Evolutionary conservation across 2,329 filamentous ascomycete genomes (phyloP).

Genomic region (Fusarium chuoi): DNA sequence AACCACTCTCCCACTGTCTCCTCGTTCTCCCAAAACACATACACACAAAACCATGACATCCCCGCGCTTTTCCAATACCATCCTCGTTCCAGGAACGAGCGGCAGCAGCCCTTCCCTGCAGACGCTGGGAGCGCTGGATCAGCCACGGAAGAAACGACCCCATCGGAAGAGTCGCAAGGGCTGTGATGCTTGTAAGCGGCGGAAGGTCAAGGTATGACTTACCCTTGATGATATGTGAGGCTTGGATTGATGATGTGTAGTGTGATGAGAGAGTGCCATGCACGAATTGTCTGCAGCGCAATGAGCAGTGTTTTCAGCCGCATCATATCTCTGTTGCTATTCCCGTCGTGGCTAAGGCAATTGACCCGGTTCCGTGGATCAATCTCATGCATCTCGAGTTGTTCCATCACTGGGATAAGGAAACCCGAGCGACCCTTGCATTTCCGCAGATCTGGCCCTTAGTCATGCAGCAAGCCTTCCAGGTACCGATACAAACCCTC

Average conservation of each 20-base stretch:
- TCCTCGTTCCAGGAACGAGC: background rate
- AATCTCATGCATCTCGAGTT: background rate
- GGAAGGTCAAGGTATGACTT: background rate
- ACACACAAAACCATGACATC: background rate
- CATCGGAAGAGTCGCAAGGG: background rate
- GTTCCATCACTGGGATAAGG: background rate
- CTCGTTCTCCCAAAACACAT: background rate
- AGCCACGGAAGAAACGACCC: background rate
- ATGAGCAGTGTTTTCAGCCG: background rate
- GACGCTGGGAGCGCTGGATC: background rate
- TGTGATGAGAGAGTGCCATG: background rate
- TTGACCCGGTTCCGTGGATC: background rate
- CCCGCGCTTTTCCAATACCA: background rate
- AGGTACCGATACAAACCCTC: background rate
- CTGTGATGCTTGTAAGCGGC: background rate
- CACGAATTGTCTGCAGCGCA: background rate
- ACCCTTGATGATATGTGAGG: background rate
- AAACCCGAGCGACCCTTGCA: background rate
- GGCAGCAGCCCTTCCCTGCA: accelerated
- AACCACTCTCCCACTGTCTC: background rate
- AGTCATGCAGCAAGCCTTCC: background rate
- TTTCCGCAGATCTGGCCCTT: background rate
- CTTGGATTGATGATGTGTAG: background rate
- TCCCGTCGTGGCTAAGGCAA: background rate
- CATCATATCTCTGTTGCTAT: background rate